These are phyloP conservation scores for Solanum pennellii DNA, from an alignment of 257 asterid species.

Conservation along the genomic window DNA sequence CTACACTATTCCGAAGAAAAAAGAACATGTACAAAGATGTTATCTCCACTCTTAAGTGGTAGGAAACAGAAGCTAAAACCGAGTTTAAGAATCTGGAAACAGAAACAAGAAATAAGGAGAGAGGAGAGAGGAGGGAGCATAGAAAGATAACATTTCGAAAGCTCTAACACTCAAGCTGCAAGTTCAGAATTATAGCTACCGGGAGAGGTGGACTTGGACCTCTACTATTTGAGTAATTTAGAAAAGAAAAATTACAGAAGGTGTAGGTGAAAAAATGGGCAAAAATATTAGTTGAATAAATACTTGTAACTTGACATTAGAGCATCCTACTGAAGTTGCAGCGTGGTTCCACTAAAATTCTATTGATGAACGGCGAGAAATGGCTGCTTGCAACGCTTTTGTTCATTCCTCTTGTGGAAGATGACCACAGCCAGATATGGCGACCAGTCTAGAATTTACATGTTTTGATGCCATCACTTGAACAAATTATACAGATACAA, in stretches of 20 bases:
- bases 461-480: conserved; percentile 73
- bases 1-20: background rate
- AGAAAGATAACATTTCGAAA: background rate
- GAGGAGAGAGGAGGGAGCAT: background rate
- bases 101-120: background rate
- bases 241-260: conserved; percentile 11
- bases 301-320: background rate
- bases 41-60: background rate
- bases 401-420: conserved; percentile 99
- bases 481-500: conserved; percentile 64
- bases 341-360: conserved; percentile 43
- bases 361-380: conserved; percentile 53
- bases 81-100: background rate
- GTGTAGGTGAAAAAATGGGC: background rate
- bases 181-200: conserved; percentile 13
- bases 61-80: background rate
- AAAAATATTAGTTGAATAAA: background rate
- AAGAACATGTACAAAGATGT: background rate
- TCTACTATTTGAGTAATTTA: conserved; percentile 18
- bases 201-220: conserved; percentile 40
- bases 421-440: conserved; percentile 95
- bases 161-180: conserved; percentile 3
- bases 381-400: conserved; percentile 84
- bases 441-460: conserved; percentile 68
- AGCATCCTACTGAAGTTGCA: conserved; percentile 24